Evolutionary conservation across 306 rosid species (phyloP).

Genomic region (Purshia tridentata): DNA sequence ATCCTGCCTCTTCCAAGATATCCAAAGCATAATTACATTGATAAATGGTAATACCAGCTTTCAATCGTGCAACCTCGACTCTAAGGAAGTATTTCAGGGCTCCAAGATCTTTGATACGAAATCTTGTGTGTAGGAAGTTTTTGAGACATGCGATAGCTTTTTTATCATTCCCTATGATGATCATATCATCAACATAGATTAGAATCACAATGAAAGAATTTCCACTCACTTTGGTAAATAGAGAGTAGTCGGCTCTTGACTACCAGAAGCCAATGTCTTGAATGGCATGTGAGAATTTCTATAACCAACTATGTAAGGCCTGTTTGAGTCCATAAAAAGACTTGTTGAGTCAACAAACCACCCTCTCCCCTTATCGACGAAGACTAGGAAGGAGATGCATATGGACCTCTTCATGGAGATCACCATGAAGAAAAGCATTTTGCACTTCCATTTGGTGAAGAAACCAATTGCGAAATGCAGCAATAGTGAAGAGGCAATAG

Average conservation of each 20-base stretch:
- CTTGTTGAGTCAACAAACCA: background rate
- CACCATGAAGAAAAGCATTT: background rate
- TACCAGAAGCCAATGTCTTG: background rate
- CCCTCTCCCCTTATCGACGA: background rate
- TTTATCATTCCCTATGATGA: background rate
- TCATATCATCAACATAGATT: background rate
- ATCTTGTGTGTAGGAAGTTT: background rate
- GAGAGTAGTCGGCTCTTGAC: background rate
- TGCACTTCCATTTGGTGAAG: background rate
- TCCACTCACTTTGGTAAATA: background rate
- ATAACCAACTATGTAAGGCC: background rate
- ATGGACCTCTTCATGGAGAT: background rate
- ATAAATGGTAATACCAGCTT: background rate
- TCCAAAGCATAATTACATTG: background rate
- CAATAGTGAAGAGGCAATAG: background rate
- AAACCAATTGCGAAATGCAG: background rate
- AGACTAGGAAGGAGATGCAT: background rate
- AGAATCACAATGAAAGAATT: background rate
- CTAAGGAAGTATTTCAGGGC: background rate
- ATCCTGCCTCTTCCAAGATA: background rate
- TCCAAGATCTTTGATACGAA: background rate
- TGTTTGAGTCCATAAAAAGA: background rate
- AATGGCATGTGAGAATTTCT: background rate
- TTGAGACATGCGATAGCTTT: background rate
- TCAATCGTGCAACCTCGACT: background rate